Conservation (phyloP, 2,329 filamentous ascomycete species). For the Diaporthe vexans region DNA sequence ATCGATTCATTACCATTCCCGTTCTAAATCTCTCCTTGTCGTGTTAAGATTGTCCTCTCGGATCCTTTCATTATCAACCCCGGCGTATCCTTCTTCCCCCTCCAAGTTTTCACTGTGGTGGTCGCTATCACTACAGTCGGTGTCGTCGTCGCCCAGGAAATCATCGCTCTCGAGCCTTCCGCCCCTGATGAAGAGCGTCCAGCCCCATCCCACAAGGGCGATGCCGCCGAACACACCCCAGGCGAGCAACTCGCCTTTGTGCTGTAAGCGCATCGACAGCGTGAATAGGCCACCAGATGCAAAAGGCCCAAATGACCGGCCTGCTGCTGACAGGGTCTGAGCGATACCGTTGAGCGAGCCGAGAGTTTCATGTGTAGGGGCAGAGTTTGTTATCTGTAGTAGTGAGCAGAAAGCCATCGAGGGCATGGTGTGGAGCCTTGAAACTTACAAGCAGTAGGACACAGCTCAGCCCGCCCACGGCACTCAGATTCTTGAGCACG, state of each 20-base stretch:
- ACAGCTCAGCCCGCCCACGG: slow-evolving; percentile 90
- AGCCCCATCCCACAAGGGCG: slow-evolving; percentile 82
- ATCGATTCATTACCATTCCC: slow-evolving; percentile 22
- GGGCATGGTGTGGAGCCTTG: neutral
- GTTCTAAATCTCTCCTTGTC: slow-evolving; percentile 14
- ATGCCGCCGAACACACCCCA: slow-evolving; percentile 92
- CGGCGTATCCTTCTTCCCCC: slow-evolving; percentile 3
- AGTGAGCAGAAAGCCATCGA: neutral
- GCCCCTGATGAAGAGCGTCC: slow-evolving; percentile 83
- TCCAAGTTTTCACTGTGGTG: slow-evolving; percentile 43
- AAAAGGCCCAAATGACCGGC: slow-evolving; percentile 89
- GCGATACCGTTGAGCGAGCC: slow-evolving; percentile 94
- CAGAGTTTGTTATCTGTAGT: slow-evolving; percentile 90
- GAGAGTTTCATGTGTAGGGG: slow-evolving; percentile 85
- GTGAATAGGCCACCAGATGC: slow-evolving; percentile 90
- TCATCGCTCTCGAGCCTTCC: slow-evolving; percentile 72
- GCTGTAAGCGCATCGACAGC: slow-evolving; percentile 77
- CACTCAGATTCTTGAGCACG: slow-evolving; percentile 89
- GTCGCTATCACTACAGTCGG: slow-evolving; percentile 50
- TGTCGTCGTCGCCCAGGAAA: slow-evolving; percentile 57
- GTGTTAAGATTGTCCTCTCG: neutral
- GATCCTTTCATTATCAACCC: neutral
- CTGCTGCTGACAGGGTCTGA: slow-evolving; percentile 92
- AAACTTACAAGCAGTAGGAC: slow-evolving; percentile 85
- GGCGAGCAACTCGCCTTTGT: slow-evolving; percentile 86